These are phyloP conservation scores for Cicer bijugum DNA, from an alignment of 306 rosid genomes.

Conservation along the genomic window DNA sequence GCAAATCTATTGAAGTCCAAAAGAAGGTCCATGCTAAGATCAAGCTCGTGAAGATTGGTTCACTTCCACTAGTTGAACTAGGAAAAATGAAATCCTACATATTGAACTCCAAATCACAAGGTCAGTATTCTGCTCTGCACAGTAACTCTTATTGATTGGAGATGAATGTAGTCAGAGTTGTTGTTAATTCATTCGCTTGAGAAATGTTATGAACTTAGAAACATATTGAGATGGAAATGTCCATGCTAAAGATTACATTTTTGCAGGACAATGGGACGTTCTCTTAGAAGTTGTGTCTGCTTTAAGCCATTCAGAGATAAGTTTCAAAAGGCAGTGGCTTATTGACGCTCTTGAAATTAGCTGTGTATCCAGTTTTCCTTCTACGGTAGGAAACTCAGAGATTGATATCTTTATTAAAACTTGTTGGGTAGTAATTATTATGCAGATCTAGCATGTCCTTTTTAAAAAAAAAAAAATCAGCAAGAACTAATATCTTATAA, in stretches of 20 bases:
- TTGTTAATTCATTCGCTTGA: slow-evolving; percentile 15
- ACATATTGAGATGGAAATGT: slow-evolving; percentile 42
- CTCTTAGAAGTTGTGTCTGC: slow-evolving; percentile 81
- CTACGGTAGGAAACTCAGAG: slow-evolving; percentile 65
- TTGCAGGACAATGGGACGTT: slow-evolving; percentile 77
- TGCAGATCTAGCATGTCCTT: slow-evolving; percentile 21
- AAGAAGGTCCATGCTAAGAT: slow-evolving; percentile 72
- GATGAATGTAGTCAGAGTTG: slow-evolving; percentile 29
- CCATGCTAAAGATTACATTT: slow-evolving; percentile 36
- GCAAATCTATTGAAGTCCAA: slow-evolving; percentile 45
- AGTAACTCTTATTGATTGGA: slow-evolving; percentile 20
- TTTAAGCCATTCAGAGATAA: slow-evolving; percentile 77
- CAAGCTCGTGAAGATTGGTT: slow-evolving; percentile 71
- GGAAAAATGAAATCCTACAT: slow-evolving; percentile 73
- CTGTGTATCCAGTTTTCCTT: slow-evolving; percentile 79
- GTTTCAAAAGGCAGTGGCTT: slow-evolving; percentile 80
- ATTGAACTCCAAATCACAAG: slow-evolving; percentile 65
- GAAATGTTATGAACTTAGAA: slow-evolving; percentile 18
- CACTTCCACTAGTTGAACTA: slow-evolving; percentile 70
- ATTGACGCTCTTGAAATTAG: slow-evolving; percentile 84
- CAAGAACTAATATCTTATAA: slow-evolving; percentile 11
- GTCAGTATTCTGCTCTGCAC: slow-evolving; percentile 43
- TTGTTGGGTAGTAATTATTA: slow-evolving; percentile 1
- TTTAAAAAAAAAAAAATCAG: not conserved
- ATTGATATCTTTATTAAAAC: slow-evolving; percentile 27